Evolutionary conservation across 208 protist genomes (phyloP), one percentile per base, ranked within the genome.

Genomic region (Acanthamoeba sp.): DNA sequence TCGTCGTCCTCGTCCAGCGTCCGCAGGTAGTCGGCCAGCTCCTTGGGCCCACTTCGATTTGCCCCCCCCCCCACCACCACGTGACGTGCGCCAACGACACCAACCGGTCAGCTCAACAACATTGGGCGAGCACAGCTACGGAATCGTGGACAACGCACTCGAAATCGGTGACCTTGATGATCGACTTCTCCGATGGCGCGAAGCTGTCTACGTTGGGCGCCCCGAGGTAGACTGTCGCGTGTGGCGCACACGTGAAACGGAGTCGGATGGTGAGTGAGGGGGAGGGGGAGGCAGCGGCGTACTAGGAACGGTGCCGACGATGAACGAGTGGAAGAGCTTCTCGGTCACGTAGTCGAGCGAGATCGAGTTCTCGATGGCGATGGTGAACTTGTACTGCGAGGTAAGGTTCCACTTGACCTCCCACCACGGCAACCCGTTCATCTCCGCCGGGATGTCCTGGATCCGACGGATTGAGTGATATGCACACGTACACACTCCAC

Each of bases 161-260:
- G 38, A 97, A 97, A 45, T 97, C 95, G 0, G 69, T 57, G 7
- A 96, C 95, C 36, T 95, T 93, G 42, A 97, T 96, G 50, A 96
- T 62, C 1, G 95, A 96, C 22, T 96, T 90, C 0, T 29, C 34
- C 36, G 95, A 50, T 29, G 97, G 97, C 9, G 69, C 7, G 45
- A 96, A 97, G 22, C 97, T 76, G 2, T 89, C 45, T 16, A 97
- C 71, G 57, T 97, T 94, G 3, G 96, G 95, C 40, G 95, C 95
- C 1, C 96, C 96, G n/a, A 97, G 64, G 34, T 96, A 95, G 1
- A 97, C 95, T 82, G 36, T 3, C 4, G 24, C 7, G 48, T 7
- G 64, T 32, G 32, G 6, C 6, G 59, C 27, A 66, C 7, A 34
- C 78, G 52, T 50, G 78, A 2, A 93, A 78, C 10, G 12, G n/a